Percentiles rank a stretch among this genome's conserved stretches.
phyloP scores from a whole-genome alignment of 805 yeast species.

The Kodamaea sagamina region DNA sequence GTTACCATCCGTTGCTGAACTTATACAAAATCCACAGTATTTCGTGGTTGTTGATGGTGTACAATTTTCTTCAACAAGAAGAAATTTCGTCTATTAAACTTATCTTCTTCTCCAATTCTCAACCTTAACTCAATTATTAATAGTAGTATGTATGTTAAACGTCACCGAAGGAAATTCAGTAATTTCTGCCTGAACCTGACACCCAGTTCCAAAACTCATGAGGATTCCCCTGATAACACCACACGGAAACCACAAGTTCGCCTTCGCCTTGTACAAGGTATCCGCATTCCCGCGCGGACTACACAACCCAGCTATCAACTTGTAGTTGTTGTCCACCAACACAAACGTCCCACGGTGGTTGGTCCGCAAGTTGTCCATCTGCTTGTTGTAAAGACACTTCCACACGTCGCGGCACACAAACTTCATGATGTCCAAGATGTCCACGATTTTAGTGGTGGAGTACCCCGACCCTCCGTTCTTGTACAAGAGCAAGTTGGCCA shows the following conservation, averaged over 20 bases:
- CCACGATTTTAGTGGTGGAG: conserved; percentile 47
- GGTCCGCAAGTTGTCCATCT: conserved; percentile 88
- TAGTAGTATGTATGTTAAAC: conserved; percentile 65
- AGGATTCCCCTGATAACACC: conserved; percentile 76
- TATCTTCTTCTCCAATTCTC: too few relatives aligned
- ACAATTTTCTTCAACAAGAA: too few relatives aligned
- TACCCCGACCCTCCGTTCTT: conserved; percentile 30
- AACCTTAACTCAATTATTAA: conserved; percentile 29
- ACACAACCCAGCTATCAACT: conserved; percentile 53
- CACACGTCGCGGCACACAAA: conserved; percentile 91
- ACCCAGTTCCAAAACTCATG: conserved; percentile 66
- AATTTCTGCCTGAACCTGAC: conserved; percentile 65
- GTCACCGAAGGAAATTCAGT: conserved; percentile 64
- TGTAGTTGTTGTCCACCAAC: conserved; percentile 66
- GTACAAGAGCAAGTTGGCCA: conserved; percentile 50
- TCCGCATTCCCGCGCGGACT: conserved; percentile 46
- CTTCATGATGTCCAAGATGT: conserved; percentile 81
- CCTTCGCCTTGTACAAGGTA: conserved; percentile 45
- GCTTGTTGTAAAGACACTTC: conserved; percentile 77
- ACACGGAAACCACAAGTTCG: conserved; percentile 68
- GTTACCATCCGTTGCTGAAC: too few relatives aligned
- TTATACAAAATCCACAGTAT: too few relatives aligned
- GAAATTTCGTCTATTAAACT: too few relatives aligned
- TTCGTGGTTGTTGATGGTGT: too few relatives aligned
- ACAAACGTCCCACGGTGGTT: conserved; percentile 88